phyloP scores from a whole-genome alignment of 2,329 filamentous ascomycete genomes.

The Xylaria multiplex region DNA sequence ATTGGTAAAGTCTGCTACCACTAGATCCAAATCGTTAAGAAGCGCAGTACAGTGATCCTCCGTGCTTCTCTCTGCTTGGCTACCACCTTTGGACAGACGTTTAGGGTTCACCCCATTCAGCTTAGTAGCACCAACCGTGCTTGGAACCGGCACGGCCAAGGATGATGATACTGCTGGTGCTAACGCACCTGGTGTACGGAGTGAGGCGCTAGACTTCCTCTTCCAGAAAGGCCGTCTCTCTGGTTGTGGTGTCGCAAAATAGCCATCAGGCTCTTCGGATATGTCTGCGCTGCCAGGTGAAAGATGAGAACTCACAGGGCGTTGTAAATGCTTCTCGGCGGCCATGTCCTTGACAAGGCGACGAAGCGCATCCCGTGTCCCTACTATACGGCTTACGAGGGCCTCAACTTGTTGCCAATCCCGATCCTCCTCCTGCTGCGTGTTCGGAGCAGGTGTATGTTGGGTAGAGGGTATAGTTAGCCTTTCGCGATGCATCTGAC shows the following conservation, averaged over 20 bases:
- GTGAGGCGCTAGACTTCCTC: conserved; percentile 75
- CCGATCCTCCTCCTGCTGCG: conserved; percentile 55
- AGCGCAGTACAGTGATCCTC: conserved; percentile 86
- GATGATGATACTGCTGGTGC: conserved; percentile 54
- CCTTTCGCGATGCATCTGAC: conserved; percentile 42
- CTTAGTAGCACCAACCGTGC: conserved; percentile 48
- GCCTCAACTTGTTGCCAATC: conserved; percentile 91
- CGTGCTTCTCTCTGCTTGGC: conserved; percentile 70
- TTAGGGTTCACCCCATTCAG: conserved; percentile 48
- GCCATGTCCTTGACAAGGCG: conserved; percentile 87
- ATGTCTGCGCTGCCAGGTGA: conserved; percentile 54
- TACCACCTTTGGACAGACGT: conserved; percentile 51
- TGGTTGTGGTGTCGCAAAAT: conserved; percentile 56
- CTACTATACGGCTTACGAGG: conserved; percentile 85
- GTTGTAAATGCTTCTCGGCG: conserved; percentile 62
- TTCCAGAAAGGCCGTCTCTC: conserved; percentile 90
- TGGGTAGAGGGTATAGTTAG: conserved; percentile 42
- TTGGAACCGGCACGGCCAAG: conserved; percentile 56
- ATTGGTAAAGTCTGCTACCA: conserved; percentile 82
- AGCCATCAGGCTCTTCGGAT: conserved; percentile 64
- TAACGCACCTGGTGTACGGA: conserved; percentile 54
- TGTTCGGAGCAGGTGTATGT: conserved; percentile 46
- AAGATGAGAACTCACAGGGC: conserved; percentile 53
- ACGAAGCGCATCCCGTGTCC: conserved; percentile 87
- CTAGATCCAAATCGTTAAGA: conserved; percentile 84